Conservation (phyloP, 495 filamentous ascomycete species). For the Penicillium verhagenii region DNA sequence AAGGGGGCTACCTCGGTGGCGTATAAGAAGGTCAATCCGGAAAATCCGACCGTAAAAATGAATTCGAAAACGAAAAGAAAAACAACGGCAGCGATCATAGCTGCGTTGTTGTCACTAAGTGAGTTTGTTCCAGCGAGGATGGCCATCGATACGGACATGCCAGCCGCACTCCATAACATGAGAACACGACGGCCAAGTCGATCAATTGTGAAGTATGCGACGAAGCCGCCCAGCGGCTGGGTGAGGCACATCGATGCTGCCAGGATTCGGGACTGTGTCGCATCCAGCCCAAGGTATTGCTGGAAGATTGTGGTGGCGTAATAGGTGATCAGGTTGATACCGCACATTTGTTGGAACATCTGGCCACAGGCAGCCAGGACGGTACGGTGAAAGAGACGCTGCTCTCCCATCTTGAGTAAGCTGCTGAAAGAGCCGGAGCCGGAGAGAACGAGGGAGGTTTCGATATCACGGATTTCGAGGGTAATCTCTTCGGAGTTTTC, state of each 20-base stretch:
- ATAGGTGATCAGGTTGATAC: slow-evolving; percentile 25
- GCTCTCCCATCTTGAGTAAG: slow-evolving; percentile 33
- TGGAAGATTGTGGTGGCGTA: slow-evolving; percentile 31
- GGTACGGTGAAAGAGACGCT: slow-evolving; percentile 34
- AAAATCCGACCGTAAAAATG: slow-evolving; percentile 52
- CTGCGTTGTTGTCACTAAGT: neutral
- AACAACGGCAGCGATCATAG: neutral
- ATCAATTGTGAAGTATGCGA: slow-evolving; percentile 78
- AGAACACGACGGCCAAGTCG: slow-evolving; percentile 67
- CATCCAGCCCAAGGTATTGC: slow-evolving; percentile 55
- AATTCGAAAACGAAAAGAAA: slow-evolving; percentile 34
- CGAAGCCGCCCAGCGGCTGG: slow-evolving; percentile 69
- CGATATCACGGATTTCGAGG: slow-evolving; percentile 36
- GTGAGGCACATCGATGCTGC: slow-evolving; percentile 75
- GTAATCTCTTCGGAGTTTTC: slow-evolving; percentile 26
- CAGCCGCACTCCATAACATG: slow-evolving; percentile 53
- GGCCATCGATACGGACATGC: slow-evolving; percentile 64
- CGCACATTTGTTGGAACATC: slow-evolving; percentile 31
- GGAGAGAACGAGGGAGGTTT: slow-evolving; percentile 37
- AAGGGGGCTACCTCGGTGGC: slow-evolving; percentile 64
- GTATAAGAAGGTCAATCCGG: slow-evolving; percentile 64
- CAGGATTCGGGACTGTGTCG: slow-evolving; percentile 79
- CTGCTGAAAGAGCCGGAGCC: slow-evolving; percentile 29
- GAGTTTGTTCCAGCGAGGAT: slow-evolving; percentile 50
- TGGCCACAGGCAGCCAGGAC: slow-evolving; percentile 31